These are phyloP conservation scores for Nemania sp. DNA, from an alignment of 2,329 filamentous ascomycete genomes.

Conservation along the genomic window DNA sequence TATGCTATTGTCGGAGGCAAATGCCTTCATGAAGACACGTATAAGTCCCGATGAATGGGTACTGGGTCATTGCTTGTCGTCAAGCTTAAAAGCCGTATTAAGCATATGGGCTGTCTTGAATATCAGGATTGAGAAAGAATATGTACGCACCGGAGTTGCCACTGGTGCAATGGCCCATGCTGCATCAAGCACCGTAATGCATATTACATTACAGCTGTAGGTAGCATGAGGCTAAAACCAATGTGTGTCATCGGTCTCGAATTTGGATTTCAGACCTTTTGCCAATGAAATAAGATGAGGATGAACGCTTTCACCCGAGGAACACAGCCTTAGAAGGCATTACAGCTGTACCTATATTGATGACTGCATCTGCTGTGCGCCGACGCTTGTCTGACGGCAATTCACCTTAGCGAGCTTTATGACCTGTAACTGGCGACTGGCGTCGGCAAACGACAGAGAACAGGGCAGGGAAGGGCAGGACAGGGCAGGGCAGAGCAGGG, in stretches of 20 bases:
- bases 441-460: neutral
- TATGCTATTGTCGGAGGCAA: neutral
- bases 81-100: slow-evolving; percentile 1
- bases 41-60: neutral
- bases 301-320: neutral
- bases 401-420: neutral
- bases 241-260: neutral
- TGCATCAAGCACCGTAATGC: neutral
- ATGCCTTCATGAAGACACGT: neutral
- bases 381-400: neutral
- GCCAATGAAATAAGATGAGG: neutral
- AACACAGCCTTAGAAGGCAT: neutral
- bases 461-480: too few species aligned
- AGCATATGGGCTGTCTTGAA: neutral
- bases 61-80: neutral
- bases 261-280: neutral
- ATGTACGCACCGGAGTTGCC: slow-evolving; percentile 3
- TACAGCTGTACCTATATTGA: neutral
- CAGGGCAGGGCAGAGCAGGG: neutral
- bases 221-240: neutral
- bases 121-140: slow-evolving; percentile 8
- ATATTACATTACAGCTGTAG: too few species aligned
- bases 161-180: neutral
- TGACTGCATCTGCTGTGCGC: slow-evolving; percentile 1
- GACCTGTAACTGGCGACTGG: slow-evolving; percentile 8